Conservation (phyloP, 345 rosid species). For the Gossypioides kirkii region DNA sequence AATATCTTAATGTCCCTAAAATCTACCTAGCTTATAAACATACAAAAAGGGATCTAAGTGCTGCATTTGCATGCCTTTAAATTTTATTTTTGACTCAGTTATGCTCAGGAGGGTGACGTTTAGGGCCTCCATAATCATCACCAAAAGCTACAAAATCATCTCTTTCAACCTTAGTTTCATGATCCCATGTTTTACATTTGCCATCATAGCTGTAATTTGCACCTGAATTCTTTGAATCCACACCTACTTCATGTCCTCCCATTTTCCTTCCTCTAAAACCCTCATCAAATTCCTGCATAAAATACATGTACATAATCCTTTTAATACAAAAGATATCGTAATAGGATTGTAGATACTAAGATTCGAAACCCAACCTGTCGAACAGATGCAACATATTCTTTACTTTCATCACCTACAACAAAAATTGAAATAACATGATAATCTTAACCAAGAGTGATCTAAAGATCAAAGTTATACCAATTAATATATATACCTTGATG, state of each 20-base stretch:
- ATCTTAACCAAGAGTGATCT: not conserved
- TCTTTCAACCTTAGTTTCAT: constrained; percentile 11
- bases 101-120: constrained; percentile 37
- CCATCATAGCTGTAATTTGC: constrained; percentile 23
- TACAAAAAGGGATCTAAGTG: not conserved
- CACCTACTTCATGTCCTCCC: constrained; percentile 11
- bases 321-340: not conserved
- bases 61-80: not conserved
- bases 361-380: not conserved
- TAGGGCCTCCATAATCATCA: constrained; percentile 39
- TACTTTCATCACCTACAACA: not conserved
- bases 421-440: not conserved
- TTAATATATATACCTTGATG: constrained; percentile 24
- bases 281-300: constrained; percentile 26
- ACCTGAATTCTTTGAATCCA: constrained; percentile 36
- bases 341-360: not conserved
- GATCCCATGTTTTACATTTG: constrained; percentile 14
- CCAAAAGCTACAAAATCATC: constrained; percentile 31
- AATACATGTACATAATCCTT: not conserved
- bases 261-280: constrained; percentile 40
- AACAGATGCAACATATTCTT: not conserved
- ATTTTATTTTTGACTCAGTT: constrained; percentile 20
- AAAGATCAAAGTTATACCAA: no score
- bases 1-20: no score
- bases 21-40: not conserved